phyloP scores from a whole-genome alignment of 495 filamentous ascomycete species.

The Aspergillus olivimuriae region DNA sequence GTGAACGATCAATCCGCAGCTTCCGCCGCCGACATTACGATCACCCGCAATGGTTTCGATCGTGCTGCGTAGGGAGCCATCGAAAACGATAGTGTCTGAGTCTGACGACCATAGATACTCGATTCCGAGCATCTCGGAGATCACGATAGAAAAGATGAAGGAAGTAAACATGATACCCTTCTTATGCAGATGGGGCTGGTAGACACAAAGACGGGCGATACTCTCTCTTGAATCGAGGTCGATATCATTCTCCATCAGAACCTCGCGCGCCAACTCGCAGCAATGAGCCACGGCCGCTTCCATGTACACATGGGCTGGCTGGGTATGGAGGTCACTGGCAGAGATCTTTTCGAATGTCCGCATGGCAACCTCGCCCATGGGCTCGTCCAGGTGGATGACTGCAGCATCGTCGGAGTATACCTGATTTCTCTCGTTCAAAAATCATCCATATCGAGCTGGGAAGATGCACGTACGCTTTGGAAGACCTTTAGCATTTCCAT shows the following conservation, averaged over 20 bases:
- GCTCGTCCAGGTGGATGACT: conserved; percentile 24
- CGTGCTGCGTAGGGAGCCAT: conserved; percentile 20
- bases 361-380: conserved; percentile 25
- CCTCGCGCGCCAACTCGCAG: conserved; percentile 20
- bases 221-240: conserved; percentile 9
- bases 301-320: conserved; percentile 13
- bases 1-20: conserved; percentile 24
- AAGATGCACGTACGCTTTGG: no score
- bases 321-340: conserved; percentile 12
- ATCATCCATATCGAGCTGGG: no score
- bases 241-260: conserved; percentile 16
- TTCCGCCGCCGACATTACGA: conserved; percentile 21
- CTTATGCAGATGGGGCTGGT: conserved; percentile 28
- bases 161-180: conserved; percentile 30
- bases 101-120: conserved; percentile 31
- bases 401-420: conserved; percentile 19
- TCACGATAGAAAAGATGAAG: conserved; percentile 27
- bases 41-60: conserved; percentile 26
- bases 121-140: conserved; percentile 23
- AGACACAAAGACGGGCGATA: conserved; percentile 20
- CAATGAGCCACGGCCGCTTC: conserved; percentile 20
- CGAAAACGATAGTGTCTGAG: conserved; percentile 25
- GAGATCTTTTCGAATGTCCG: conserved; percentile 20
- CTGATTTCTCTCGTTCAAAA: no score
- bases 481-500: conserved; percentile 30